Conservation (phyloP, 805 yeast species). For the Candida piceae region DNA sequence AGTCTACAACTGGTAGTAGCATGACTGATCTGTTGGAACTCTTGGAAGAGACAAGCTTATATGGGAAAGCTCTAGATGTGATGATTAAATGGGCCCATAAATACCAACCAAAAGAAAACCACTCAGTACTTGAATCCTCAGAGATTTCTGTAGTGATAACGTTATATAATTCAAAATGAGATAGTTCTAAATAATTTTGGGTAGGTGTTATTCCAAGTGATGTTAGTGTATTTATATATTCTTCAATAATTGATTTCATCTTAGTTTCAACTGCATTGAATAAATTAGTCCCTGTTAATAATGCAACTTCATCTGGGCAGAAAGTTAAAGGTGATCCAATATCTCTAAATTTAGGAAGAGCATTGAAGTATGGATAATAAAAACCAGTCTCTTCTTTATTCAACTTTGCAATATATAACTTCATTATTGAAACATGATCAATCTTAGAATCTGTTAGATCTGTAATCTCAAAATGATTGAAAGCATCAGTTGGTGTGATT, state of each 20-base stretch:
- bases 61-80: conserved; percentile 80
- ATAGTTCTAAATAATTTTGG: conserved; percentile 5
- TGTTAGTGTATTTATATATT: conserved; percentile 37
- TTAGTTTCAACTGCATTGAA: conserved; percentile 44
- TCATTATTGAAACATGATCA: conserved; percentile 11
- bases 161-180: conserved; percentile 4
- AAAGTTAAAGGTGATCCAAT: conserved; percentile 63
- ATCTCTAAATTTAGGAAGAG: conserved; percentile 39
- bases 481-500: conserved; percentile 21
- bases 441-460: neutral
- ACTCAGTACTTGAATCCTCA: conserved; percentile 26
- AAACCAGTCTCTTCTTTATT: neutral
- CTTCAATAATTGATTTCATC: conserved; percentile 40
- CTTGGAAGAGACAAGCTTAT: conserved; percentile 39
- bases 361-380: conserved; percentile 37
- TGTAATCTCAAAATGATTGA: conserved; percentile 4
- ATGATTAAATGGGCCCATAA: conserved; percentile 72
- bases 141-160: conserved; percentile 17
- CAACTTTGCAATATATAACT: conserved; percentile 13
- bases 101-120: conserved; percentile 46
- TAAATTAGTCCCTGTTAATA: conserved; percentile 59
- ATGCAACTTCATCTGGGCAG: conserved; percentile 41
- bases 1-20: conserved; percentile 72
- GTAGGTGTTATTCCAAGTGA: neutral
- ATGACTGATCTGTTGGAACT: conserved; percentile 34